Evolutionary conservation across 75 land plant species (phyloP).

Genomic region (Picea sitchensis): DNA sequence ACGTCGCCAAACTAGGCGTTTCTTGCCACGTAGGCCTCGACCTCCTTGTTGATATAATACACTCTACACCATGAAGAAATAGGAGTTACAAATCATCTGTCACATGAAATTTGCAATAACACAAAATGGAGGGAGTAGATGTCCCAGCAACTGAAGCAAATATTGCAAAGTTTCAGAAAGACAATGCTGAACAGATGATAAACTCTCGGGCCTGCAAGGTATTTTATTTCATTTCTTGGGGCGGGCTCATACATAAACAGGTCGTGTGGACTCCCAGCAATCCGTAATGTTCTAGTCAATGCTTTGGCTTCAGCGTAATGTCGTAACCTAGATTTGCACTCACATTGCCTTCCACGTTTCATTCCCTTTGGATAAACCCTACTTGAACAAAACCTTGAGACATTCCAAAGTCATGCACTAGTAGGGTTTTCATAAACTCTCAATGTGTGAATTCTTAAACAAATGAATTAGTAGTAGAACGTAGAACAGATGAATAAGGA

Average conservation of each 20-base stretch:
- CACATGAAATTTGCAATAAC: too few relatives aligned
- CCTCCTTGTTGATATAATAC: too few relatives aligned
- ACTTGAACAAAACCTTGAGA: not conserved
- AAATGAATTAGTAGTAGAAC: not conserved
- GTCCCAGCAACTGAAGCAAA: conserved; percentile 70
- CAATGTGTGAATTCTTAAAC: not conserved
- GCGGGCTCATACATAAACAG: not conserved
- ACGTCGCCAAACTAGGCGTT: too few relatives aligned
- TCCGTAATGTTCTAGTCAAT: not conserved
- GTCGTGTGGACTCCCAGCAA: not conserved
- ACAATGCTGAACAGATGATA: conserved; percentile 84
- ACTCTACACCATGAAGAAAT: too few relatives aligned
- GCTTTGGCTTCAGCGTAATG: not conserved
- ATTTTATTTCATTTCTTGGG: conserved; percentile 1
- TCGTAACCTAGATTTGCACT: not conserved
- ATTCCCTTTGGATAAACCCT: not conserved
- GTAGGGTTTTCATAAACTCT: not conserved
- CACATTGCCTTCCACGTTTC: not conserved
- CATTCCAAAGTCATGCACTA: not conserved
- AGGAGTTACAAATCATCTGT: too few relatives aligned
- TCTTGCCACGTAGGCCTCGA: too few relatives aligned
- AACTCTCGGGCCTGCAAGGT: conserved; percentile 76
- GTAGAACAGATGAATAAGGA: not conserved
- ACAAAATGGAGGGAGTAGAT: conserved; percentile 60
- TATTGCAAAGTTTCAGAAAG: conserved; percentile 65